Evolutionary conservation across 2,329 filamentous ascomycete genomes (phyloP), one percentile per base, ranked within the genome.

Genomic region (Cladophialophora chaetospira): DNA sequence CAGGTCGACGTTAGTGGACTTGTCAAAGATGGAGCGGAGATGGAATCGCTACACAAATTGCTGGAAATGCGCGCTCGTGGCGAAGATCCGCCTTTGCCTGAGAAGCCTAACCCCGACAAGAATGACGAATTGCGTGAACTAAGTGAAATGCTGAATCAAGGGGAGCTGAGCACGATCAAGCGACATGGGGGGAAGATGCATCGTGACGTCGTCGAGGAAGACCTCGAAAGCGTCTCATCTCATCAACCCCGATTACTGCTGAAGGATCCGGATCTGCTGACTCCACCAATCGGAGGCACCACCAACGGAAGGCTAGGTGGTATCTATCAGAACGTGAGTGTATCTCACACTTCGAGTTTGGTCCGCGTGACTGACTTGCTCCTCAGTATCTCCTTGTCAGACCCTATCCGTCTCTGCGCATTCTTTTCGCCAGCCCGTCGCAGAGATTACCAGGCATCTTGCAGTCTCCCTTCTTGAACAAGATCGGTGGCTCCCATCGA

Each of bases 1-100:
- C 87, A 90, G 67, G 82, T 90, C 25, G 88, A 90, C 60, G 79
- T 90, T 4, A 87, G 84, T 1, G 85, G 85, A 3, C 76, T 90
- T 0, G 83, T 84, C 15, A 87, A 86, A 66, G 83, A 88, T 40
- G 83, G 80, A 60, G 79, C 82, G 1, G 86, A 86, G 17, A 79
- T 90, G 38, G 83, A 87, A 8, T 85, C 84, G 0, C 74, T 89
- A 13, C 75, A 77, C 49, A 73, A 73, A 6, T 73, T 87, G 25
- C 70, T 73, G 29, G 66, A 70, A 50, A 59, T 70, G 49, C 66
- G 69, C 58, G 40, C 58, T 67, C 68, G 66, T 36, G 57, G 65
- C n/a, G 67, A 72, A 46, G 67, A 64, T 43, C 54, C 66, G 42
- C 55, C 66, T 21, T 31, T 61, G 13, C 63, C 60, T 15, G 60